Percentiles rank a stretch among this genome's conserved stretches.
Evolutionary conservation across 2,329 filamentous ascomycete genomes (phyloP).

Genomic region (Fusarium sp.): DNA sequence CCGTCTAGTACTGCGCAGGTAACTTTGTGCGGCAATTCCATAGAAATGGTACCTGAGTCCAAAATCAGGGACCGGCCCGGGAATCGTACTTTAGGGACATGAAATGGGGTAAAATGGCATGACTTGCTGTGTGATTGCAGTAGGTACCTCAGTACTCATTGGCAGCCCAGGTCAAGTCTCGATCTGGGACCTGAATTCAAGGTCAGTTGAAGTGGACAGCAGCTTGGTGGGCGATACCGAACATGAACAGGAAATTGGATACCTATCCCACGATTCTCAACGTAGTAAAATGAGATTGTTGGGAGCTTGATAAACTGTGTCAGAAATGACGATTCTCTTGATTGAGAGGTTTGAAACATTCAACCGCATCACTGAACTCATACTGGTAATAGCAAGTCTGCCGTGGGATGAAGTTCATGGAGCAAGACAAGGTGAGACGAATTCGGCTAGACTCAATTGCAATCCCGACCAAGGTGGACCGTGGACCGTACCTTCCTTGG

Average conservation of each 20-base stretch:
- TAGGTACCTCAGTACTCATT: slow-evolving; percentile 16
- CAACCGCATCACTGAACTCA: slow-evolving; percentile 10
- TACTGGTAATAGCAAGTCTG: background rate
- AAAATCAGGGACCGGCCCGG: slow-evolving; percentile 33
- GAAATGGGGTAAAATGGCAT: slow-evolving; percentile 35
- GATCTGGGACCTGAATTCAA: slow-evolving; percentile 19
- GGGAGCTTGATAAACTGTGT: background rate
- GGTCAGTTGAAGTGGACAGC: slow-evolving; percentile 41
- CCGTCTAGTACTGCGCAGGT: slow-evolving; percentile 6
- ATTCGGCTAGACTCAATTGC: slow-evolving; percentile 41
- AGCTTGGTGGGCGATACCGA: slow-evolving; percentile 34
- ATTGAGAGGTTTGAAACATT: background rate
- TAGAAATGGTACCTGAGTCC: slow-evolving; percentile 18
- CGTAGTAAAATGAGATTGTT: background rate
- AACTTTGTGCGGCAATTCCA: slow-evolving; percentile 15
- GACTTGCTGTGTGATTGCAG: slow-evolving; percentile 13
- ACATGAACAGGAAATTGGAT: slow-evolving; percentile 25
- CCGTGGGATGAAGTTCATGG: slow-evolving; percentile 19
- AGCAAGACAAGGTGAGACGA: slow-evolving; percentile 43
- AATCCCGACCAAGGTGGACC: slow-evolving; percentile 28
- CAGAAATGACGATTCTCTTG: background rate
- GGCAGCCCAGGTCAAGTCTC: slow-evolving; percentile 10
- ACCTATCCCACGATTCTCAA: background rate
- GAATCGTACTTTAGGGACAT: slow-evolving; percentile 17
- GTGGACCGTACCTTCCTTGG: slow-evolving; percentile 6